A percentile compares a stretch with the other conserved stretches of the same genome.
These are phyloP conservation scores for Gonium pectorale DNA, from an alignment of 139 green algal genomes.

Conservation along the genomic window DNA sequence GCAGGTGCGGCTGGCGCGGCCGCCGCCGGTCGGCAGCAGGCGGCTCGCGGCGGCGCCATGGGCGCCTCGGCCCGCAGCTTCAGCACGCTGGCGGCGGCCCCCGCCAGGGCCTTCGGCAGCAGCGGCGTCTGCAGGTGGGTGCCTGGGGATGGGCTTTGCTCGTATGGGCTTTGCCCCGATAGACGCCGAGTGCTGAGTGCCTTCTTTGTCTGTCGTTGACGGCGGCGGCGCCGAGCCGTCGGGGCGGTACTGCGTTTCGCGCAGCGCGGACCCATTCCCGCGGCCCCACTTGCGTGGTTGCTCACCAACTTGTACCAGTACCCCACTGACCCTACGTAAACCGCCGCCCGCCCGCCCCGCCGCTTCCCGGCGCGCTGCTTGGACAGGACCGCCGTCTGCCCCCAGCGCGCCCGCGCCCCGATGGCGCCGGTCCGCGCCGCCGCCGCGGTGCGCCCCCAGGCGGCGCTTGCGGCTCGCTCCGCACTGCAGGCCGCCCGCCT, in stretches of 20 bases:
- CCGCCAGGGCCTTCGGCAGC: neutral
- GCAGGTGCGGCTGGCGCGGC: conserved; percentile 15
- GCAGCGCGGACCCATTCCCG: no score
- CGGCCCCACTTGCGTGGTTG: no score
- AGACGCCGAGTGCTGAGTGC: no score
- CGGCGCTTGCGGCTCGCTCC: conserved; percentile 2
- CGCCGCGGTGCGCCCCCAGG: neutral
- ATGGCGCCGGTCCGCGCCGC: neutral
- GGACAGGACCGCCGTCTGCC: conserved; percentile 29
- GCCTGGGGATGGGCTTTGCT: neutral
- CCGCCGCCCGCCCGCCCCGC: no score
- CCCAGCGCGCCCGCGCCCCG: neutral
- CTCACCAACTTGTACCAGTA: no score
- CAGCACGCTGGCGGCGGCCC: neutral
- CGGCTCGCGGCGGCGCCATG: neutral
- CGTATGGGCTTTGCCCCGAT: no score
- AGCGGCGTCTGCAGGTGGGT: neutral
- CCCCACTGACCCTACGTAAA: no score
- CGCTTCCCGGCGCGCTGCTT: no score
- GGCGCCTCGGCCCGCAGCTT: conserved; percentile 1
- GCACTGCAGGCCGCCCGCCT: neutral
- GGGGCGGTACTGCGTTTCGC: no score
- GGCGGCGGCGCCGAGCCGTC: no score
- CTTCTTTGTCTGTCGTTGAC: no score
- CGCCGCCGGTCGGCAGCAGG: neutral